A percentile compares a stretch with the other conserved stretches of the same genome.
These are phyloP conservation scores for Magnusiomyces suaveolens DNA, from an alignment of 1,139 yeast genomes.

Conservation along the genomic window DNA sequence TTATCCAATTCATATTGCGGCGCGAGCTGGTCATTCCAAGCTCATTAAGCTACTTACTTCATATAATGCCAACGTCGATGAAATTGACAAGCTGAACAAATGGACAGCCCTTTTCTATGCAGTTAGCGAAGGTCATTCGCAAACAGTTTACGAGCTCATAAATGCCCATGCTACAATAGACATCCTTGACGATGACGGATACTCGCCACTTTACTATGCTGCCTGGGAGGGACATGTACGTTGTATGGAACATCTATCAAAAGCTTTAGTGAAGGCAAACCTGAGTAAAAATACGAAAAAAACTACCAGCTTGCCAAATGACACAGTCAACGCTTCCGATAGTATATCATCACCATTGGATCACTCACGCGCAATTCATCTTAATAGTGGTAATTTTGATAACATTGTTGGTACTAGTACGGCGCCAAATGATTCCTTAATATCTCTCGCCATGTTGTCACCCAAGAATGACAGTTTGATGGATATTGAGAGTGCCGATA, in stretches of 20 bases:
- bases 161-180: constrained; percentile 63
- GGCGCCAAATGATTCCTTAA: constrained; percentile 6
- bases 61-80: constrained; percentile 72
- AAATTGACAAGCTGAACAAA: constrained; percentile 70
- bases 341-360: constrained; percentile 12
- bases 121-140: constrained; percentile 72
- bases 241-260: constrained; percentile 54
- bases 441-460: neutral
- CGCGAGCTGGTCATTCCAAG: constrained; percentile 69
- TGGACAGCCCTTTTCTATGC: constrained; percentile 95
- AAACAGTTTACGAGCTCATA: constrained; percentile 61
- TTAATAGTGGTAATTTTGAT: constrained; percentile 2
- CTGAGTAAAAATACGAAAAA: neutral
- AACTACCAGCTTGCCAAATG: neutral
- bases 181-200: constrained; percentile 73
- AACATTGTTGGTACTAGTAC: constrained; percentile 3
- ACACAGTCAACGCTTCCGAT: neutral
- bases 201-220: constrained; percentile 77
- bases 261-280: neutral
- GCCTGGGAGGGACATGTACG: constrained; percentile 87
- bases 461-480: constrained; percentile 16
- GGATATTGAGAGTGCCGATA: constrained; percentile 30
- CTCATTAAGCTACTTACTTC: constrained; percentile 58
- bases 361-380: constrained; percentile 16
- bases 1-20: constrained; percentile 78